Base-by-base conservation (phyloP, 1,284 basidiomycete genomes). In the Cutaneotrichosporon cyanovorans region DNA sequence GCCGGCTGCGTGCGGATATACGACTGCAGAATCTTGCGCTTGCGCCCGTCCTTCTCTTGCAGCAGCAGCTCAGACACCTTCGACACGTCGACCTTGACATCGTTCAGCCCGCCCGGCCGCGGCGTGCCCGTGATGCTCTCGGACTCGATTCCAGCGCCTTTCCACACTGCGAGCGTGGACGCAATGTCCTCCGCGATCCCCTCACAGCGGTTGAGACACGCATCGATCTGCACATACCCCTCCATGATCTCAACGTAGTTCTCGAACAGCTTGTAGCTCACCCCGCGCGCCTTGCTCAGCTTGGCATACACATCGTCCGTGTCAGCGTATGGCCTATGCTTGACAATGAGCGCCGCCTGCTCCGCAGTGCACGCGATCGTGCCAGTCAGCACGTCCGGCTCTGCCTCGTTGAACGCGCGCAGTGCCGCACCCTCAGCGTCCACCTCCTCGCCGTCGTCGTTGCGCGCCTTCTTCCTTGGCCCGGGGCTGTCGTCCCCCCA, bases 151-250 rank as follows among this genome's bases (percentile, higher is more conserved):
- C 65, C 63, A 3, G 74, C 70, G 3, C 65, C 69, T 10, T 80
- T 78, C 93, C 93, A 97, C 9, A 83, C 79, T 8, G 81, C 77
- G 60, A 96, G 87, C 40, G 84, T 81, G 42, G 76, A 73, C 4
- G 78, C 56, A 23, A 72, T 64, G 21, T 77, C 72, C 19, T 64
- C 58, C 12, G 92, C 93, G 58, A 92, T 89, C 39, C 75, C 73
- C 68, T 96, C 92, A 69, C 93, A 97, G 50, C 84, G 80, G 63
- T 82, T 81, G 14, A 99, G 78, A 54, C 97, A 84, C 53, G 77
- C 78, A 69, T 99, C 95, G 45, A 98, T 92, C 46, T 84, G 81
- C 16, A 83, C 82, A 64, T 96, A 98, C 2, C 90, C 90, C 54
- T 83, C 78, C 71, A 96, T 86, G 58, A 97, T 86, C 42, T 83